phyloP scores from a whole-genome alignment of 352 stramenopile species.

The Globisporangium takayamanum region DNA sequence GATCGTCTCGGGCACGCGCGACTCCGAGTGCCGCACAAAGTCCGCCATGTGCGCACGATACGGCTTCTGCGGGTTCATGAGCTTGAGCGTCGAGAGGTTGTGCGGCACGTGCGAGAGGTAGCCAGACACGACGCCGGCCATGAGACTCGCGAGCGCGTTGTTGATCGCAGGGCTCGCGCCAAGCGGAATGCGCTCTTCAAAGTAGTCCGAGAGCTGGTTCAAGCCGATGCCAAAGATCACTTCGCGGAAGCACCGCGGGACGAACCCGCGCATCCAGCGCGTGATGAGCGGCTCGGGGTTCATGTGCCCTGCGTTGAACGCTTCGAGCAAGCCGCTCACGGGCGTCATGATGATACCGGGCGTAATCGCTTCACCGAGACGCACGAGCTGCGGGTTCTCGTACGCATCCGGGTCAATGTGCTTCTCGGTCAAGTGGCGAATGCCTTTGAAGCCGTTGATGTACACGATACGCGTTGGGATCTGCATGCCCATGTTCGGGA shows the following conservation, averaged over 20 bases:
- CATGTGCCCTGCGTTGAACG: slow-evolving; percentile 91
- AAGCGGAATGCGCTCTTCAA: slow-evolving; percentile 85
- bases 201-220: slow-evolving; percentile 93
- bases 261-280: slow-evolving; percentile 87
- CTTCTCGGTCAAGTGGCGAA: slow-evolving; percentile 82
- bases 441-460: slow-evolving; percentile 92
- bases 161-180: slow-evolving; percentile 62
- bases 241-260: slow-evolving; percentile 82
- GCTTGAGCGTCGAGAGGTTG: slow-evolving; percentile 94
- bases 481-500: slow-evolving; percentile 93
- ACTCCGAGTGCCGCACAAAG: slow-evolving; percentile 76
- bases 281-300: slow-evolving; percentile 87
- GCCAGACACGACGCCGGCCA: slow-evolving; percentile 85
- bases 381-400: slow-evolving; percentile 73
- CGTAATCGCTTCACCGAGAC: slow-evolving; percentile 71
- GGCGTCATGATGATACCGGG: slow-evolving; percentile 92
- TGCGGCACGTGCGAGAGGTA: slow-evolving; percentile 94
- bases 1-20: slow-evolving; percentile 71
- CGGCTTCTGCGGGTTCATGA: slow-evolving; percentile 89
- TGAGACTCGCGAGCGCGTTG: slow-evolving; percentile 86
- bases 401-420: slow-evolving; percentile 79
- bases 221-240: slow-evolving; percentile 92
- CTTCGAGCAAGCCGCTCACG: slow-evolving; percentile 88
- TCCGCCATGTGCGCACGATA: slow-evolving; percentile 82
- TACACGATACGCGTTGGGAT: slow-evolving; percentile 90